phyloP scores from a whole-genome alignment of 192 early-diverging fungal species.

The Entomortierella lignicola region DNA sequence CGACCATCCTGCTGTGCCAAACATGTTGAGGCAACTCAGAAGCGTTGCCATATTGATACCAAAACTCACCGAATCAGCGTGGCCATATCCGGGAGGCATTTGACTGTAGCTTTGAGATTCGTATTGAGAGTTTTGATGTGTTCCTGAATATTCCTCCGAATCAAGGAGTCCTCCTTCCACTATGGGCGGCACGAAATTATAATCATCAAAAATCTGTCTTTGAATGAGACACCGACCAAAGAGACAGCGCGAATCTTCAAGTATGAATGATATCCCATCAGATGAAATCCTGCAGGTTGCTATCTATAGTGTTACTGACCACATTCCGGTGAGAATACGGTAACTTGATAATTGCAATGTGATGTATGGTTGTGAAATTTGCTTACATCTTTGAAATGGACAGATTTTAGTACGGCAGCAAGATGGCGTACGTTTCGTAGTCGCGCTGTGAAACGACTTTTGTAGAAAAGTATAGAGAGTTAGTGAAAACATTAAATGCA shows the following conservation, averaged over 20 bases:
- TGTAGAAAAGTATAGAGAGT: not conserved
- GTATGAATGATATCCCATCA: constrained; percentile 25
- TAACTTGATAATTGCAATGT: not conserved
- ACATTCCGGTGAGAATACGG: not conserved
- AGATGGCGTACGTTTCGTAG: constrained; percentile 37
- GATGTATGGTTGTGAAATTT: not conserved
- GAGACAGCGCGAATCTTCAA: constrained; percentile 48
- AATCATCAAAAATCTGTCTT: constrained; percentile 42
- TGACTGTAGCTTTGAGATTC: not conserved
- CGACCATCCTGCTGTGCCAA: constrained; percentile 34
- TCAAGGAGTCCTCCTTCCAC: not conserved
- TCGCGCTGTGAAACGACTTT: constrained; percentile 28
- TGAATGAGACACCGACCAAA: constrained; percentile 36
- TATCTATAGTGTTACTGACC: constrained; percentile 3
- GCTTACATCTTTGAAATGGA: constrained; percentile 48
- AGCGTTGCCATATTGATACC: constrained; percentile 36
- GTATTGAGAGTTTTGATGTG: constrained; percentile 3
- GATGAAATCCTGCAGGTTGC: constrained; percentile 32
- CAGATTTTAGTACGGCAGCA: constrained; percentile 37
- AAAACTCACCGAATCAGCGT: constrained; percentile 19
- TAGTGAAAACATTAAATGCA: not conserved
- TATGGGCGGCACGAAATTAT: not conserved
- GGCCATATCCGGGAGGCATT: constrained; percentile 16
- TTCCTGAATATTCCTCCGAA: not conserved
- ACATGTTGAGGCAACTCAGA: constrained; percentile 46